Conservation (phyloP, 345 rosid genomes). For the Brassica juncea region DNA sequence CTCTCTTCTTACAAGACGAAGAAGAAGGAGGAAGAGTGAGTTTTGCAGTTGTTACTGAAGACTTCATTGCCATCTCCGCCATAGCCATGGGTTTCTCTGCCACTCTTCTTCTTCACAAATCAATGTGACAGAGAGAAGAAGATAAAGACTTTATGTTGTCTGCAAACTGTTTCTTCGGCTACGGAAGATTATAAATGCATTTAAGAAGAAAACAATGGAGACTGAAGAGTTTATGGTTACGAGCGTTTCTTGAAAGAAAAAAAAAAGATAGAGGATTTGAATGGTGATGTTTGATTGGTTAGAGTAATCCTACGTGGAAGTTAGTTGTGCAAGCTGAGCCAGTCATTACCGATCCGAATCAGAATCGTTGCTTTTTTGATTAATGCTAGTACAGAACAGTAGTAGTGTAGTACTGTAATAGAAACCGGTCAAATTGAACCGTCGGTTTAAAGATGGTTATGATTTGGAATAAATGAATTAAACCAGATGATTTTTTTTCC, state of each 20-base stretch:
- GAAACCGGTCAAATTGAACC: neutral
- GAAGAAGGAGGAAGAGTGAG: constrained; percentile 45
- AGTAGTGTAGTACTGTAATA: neutral
- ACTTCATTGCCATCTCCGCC: constrained; percentile 60
- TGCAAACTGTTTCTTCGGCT: constrained; percentile 21
- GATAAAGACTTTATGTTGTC: constrained; percentile 34
- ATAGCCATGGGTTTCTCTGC: constrained; percentile 38
- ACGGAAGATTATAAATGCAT: constrained; percentile 11
- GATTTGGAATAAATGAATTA: neutral
- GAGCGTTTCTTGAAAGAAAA: neutral
- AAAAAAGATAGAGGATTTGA: constrained; percentile 5
- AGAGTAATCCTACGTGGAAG: constrained; percentile 33
- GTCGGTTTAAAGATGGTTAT: neutral
- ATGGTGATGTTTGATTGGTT: constrained; percentile 29
- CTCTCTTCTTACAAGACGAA: constrained; percentile 39
- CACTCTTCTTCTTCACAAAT: constrained; percentile 18
- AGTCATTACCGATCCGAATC: constrained; percentile 23
- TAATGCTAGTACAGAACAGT: neutral
- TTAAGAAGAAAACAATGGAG: neutral
- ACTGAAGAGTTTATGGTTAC: constrained; percentile 27
- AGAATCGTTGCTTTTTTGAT: constrained; percentile 3
- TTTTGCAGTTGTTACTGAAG: constrained; percentile 51
- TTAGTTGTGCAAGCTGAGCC: constrained; percentile 24
- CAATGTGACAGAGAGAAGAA: constrained; percentile 25
- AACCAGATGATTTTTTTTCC: neutral